Base-by-base conservation (phyloP, 2,329 filamentous ascomycete genomes). In the Aspergillus caelatus region DNA sequence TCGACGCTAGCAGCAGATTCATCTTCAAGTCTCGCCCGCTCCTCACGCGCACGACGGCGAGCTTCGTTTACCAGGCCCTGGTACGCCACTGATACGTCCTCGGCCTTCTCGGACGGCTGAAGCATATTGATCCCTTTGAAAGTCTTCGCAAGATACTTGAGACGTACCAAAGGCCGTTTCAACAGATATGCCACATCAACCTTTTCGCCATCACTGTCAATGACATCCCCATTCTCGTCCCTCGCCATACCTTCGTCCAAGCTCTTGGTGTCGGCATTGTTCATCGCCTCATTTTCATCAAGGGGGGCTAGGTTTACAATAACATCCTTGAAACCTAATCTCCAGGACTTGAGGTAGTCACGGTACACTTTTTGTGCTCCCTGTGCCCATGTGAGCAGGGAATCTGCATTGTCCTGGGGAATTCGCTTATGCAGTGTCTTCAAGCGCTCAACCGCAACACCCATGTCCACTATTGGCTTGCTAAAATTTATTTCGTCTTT, bases 111-210 rank as follows among this genome's bases (percentile, higher is more conserved):
- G 4, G 83, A 81, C 48, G 81, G 78, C 21, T 78, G 70, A 16
- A 81, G 68, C 58, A 76, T 74, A 62, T 78, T 80, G 62, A 83
- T 80, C 0, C 79, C 90, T 81, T 91, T 92, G 71, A 96, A 88
- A 43, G 92, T 90, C 77, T 94, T 97, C 50, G 89, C 84, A 65
- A 99, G 87, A 77, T 94, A 92, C 77, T 97, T 97, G 65, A 97
- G 82, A 54, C 95, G 88, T 26, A 97, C 89, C 48, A 99, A 80
- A 0, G 95, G 95, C 60, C 94, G 85, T 79, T 96, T 97, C 58
- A 99, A 83, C 53, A 99, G 84, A 77, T 95, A 96, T 9, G 94
- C 94, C 55, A 99, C 95, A 75, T 98, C 95, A 10, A 97, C 93
- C 58, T 93, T 88, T 76, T 97, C 93, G 14, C 94, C 95, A 66